Evolutionary conservation across 192 early-diverging fungal species (phyloP), one percentile per base, ranked within the genome.

Genomic region (Coemansia brasiliensis): DNA sequence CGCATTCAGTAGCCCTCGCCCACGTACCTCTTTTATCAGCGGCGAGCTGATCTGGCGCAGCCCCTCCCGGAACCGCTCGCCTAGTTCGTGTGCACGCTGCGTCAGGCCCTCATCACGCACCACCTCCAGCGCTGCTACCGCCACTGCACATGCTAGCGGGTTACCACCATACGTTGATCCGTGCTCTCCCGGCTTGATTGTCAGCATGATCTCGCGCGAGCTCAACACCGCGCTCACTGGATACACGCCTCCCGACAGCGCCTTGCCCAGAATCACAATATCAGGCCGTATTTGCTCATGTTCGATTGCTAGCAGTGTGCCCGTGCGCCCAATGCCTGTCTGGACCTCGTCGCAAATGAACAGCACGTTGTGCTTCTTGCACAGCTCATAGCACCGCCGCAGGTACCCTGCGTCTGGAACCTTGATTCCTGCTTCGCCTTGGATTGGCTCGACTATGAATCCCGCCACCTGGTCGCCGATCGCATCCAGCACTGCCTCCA

Each of bases 261-360:
- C 96, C 81, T 99, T 99, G 57, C 96, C 96, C 38, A 99, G 84
- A 57, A 99, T 86, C 49, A 96, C 79, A 49, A 99, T 86, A 65
- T 99, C 96, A 25, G 94, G 90, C 53, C 87, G 93, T 66, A 99
- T 83, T 63, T 84, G 72, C 41, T 99, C 96, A 64, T 96, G 91
- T 67, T 99, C 94, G 41, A 91, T 84, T 41, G 94, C 95, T 48
- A 99, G 87, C 80, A 99, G 82, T 61, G 90, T 93, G 26, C 96
- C 96, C 10, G 94, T 97, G 59, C 96, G 88, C 4, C 82, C 94
- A 20, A 99, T 82, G 51, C 96, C 96, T 7, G 96, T 95, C 79
- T 99, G 96, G 69, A 99, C 94, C 79, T 99, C 96, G 72, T 99
- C 96, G 48, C 91, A 94, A 68, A 99, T 97, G 55, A 99, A 90